Evolutionary conservation across 139 green algal genomes (phyloP), one percentile per base, ranked within the genome.

Genomic region (Tetradesmus obliquus): DNA sequence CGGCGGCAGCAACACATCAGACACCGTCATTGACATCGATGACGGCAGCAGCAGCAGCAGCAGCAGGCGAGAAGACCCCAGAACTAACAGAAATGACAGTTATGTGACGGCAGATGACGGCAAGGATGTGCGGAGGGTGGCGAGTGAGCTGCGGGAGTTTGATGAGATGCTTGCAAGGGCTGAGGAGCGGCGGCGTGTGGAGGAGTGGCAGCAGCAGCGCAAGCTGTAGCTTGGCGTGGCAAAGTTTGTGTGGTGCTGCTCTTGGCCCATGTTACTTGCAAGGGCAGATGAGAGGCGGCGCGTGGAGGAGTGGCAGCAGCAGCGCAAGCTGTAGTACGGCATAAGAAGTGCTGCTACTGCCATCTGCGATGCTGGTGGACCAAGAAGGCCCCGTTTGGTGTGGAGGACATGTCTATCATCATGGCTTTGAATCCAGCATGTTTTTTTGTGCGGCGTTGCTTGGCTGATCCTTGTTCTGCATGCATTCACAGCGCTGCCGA

Each of bases 61-160:
- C 82, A 82, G 62, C 62, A 24, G 55, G 51, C 10, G 62, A 72
- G 62, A 72, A 72, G 13, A 15, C 76, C 32, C 32, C 32, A 45
- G 32, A 45, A 45, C 0, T 45, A 45, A 45, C 32, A 45, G 32
- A 45, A 45, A 45, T 24, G 10, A 24, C 32, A 3, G 8, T 6
- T n/a, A 8, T 20, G 54, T 55, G 24, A 19, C 74, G 5, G 45
- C n/a, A 7, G 22, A 87, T 3, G 76, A 76, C 6, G 76, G 66
- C 8, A 9, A 79, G 55, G 32, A 86, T 8, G 80, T 80, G 55
- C 80, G 58, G 32, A 72, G 8, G n/a, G 84, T 74, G 2, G 79
- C 45, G 19, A 91, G 87, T 71, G 88, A 91, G 88, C 81, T 91
- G 88, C 55, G 88, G 58, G 22, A 79, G 24, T 91, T 91, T 91